Evolutionary conservation across 2,329 filamentous ascomycete species (phyloP), one percentile per base, ranked within the genome.

Genomic region (Ilyonectria mors-panacis): DNA sequence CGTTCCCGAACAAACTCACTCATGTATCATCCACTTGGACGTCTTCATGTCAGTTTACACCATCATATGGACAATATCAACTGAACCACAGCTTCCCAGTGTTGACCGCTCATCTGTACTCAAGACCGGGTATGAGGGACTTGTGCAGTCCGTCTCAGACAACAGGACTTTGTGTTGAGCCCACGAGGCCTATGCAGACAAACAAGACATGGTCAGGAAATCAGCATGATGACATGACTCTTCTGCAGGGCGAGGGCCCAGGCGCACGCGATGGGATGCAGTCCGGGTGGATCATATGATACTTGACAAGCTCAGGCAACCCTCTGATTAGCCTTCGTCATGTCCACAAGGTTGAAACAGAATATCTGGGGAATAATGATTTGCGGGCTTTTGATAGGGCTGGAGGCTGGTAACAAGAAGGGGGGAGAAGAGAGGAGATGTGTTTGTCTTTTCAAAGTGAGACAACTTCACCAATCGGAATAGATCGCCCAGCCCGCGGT

Each of bases 351-450:
- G 8, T 12, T 21, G 44, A 45, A 10, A 45, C 44, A 45, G 7
- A 45, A 45, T 23, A 45, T 10, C 50, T 33, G 30, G 50, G 30
- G 12, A 30, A 35, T 17, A 6, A n/a, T 33, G 8, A n/a, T 13
- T 35, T 15, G n/a, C 35, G 35, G 30, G 50, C n/a, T 7, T 21
- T 4, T 53, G 50, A 51, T 53, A 35, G 50, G 50, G n/a, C 50
- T 53, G 19, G 12, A 8, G 23, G n/a, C 28, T 12, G 33, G 50
- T 26, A 35, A 13, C 12, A 6, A 35, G 42, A 37, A 58, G 13
- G 45, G 42, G 55, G 45, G 19, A 15, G 42, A 15, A n/a, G 42
- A n/a, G 42, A 48, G 26, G 26, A 58, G 44, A 47, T 48, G 55
- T 35, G n/a, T 21, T 33, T 58, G 23, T 44, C 42, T 33, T 26